A percentile compares a stretch with the other conserved stretches of the same genome.
These are phyloP conservation scores for Garcia nutans DNA, from an alignment of 345 rosid species.

Conservation along the genomic window DNA sequence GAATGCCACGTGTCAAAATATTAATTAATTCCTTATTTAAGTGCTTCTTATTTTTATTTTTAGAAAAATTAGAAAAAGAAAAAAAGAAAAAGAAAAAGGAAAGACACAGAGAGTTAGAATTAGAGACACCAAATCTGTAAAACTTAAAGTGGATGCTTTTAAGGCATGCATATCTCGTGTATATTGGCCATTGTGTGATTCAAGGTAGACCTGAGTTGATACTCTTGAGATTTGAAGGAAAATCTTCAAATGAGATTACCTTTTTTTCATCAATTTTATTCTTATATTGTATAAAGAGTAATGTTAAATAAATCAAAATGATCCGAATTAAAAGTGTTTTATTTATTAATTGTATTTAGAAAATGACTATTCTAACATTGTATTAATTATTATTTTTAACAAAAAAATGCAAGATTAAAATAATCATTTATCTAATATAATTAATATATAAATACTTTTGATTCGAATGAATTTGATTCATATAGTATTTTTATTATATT, in stretches of 20 bases:
- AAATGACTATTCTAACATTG: too few relatives aligned
- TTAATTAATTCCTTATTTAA: neutral
- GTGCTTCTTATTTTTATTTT: neutral
- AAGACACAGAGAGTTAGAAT: neutral
- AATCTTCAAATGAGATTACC: neutral
- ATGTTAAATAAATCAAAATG: too few relatives aligned
- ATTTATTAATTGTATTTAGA: too few relatives aligned
- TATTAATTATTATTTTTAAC: too few relatives aligned
- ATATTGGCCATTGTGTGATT: constrained; percentile 24
- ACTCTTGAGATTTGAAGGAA: constrained; percentile 35
- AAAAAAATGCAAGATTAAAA: too few relatives aligned
- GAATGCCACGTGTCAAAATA: constrained; percentile 5
- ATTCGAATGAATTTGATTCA: too few relatives aligned
- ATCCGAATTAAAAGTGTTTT: too few relatives aligned
- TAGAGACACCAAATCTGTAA: constrained; percentile 16
- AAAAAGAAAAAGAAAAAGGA: neutral
- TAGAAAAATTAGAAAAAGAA: neutral
- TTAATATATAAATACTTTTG: too few relatives aligned
- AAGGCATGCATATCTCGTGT: constrained; percentile 38
- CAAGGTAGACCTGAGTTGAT: constrained; percentile 30
- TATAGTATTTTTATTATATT: too few relatives aligned
- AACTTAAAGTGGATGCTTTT: constrained; percentile 6
- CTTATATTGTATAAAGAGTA: too few relatives aligned
- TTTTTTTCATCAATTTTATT: neutral
- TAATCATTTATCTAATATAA: too few relatives aligned